phyloP scores from a whole-genome alignment of 805 yeast genomes.

The Saccharomyces kudriavzevii region DNA sequence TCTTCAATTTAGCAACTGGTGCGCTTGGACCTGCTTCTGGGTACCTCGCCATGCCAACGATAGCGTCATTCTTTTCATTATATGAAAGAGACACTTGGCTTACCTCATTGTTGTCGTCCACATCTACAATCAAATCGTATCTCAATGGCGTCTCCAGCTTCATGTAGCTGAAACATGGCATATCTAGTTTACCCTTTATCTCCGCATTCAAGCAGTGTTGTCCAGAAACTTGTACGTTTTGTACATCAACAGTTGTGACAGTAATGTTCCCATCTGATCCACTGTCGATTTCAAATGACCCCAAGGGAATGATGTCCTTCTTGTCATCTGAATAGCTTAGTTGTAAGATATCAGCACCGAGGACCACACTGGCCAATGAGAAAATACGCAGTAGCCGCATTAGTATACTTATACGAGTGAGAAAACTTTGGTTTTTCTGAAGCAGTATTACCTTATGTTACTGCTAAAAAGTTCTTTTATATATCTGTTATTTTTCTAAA shows the following conservation, averaged over 20 bases:
- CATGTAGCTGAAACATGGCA: constrained; percentile 20
- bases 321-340: background rate
- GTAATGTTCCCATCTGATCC: background rate
- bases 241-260: background rate
- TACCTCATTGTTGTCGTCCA: constrained; percentile 9
- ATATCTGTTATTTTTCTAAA: background rate
- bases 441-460: background rate
- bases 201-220: constrained; percentile 18
- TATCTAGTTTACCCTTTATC: constrained; percentile 5
- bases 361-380: background rate
- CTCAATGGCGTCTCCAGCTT: constrained; percentile 18
- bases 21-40: constrained; percentile 18
- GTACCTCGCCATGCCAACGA: constrained; percentile 9
- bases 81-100: constrained; percentile 16
- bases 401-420: background rate
- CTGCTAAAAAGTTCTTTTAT: background rate
- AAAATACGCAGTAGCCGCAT: background rate
- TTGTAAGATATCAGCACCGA: background rate
- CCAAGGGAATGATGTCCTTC: background rate
- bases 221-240: background rate
- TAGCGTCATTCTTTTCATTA: constrained; percentile 13
- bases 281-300: background rate
- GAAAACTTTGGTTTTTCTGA: background rate
- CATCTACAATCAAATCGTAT: constrained; percentile 18
- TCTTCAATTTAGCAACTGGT: constrained; percentile 19